Percentiles rank a stretch among this genome's conserved stretches.
phyloP scores from a whole-genome alignment of 805 yeast genomes.

The Wickerhamiella hasegawae region DNA sequence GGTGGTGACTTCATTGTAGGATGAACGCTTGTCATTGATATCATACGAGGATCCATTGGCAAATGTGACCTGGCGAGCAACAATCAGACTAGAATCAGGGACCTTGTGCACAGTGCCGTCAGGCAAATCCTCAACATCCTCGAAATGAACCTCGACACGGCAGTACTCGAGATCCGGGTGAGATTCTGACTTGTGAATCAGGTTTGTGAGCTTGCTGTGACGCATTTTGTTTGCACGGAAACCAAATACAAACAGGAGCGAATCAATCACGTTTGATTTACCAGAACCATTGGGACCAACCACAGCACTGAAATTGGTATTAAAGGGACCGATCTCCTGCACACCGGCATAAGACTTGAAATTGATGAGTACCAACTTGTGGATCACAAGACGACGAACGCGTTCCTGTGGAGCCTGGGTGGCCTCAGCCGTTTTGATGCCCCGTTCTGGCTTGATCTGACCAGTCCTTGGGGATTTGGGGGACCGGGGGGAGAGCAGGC shows the following conservation, averaged over 20 bases:
- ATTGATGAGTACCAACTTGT: conserved; percentile 56
- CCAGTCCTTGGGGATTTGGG: no score
- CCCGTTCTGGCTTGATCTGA: no score
- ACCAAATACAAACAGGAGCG: conserved; percentile 91
- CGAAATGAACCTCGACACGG: conserved; percentile 81
- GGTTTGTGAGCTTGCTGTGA: conserved; percentile 80
- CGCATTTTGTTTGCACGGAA: conserved; percentile 94
- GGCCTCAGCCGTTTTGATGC: no score
- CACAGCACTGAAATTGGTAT: conserved; percentile 84
- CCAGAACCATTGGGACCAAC: conserved; percentile 99
- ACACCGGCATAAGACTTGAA: conserved; percentile 93
- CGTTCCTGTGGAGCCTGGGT: no score
- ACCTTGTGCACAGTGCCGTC: conserved; percentile 29
- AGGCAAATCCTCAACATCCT: conserved; percentile 46
- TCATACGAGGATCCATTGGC: conserved; percentile 62
- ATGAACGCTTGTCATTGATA: conserved; percentile 53
- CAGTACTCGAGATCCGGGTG: conserved; percentile 55
- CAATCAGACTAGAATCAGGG: conserved; percentile 43
- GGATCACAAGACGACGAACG: conserved; percentile 46
- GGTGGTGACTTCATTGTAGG: conserved; percentile 62
- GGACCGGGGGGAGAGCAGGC: no score
- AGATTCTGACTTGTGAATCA: conserved; percentile 79
- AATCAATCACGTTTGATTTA: conserved; percentile 92
- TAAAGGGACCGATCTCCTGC: conserved; percentile 89
- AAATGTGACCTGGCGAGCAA: conserved; percentile 64